Evolutionary conservation across 2,329 filamentous ascomycete genomes (phyloP), one percentile per base, ranked within the genome.

Genomic region (Trichoderma hamatum): DNA sequence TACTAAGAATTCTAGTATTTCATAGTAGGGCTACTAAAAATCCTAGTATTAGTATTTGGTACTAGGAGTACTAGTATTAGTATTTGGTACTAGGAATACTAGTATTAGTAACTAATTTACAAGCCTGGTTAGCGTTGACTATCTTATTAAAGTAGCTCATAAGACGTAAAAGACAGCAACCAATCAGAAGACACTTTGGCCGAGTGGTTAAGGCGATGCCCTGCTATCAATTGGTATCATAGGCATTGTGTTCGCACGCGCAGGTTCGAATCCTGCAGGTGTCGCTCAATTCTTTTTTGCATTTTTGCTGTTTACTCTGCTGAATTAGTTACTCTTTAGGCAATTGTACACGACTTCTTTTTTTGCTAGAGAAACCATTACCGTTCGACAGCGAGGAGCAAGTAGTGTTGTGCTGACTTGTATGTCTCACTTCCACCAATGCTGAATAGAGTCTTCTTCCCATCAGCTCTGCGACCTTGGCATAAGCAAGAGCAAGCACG

Each of bases 221-320:
- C 66, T 68, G 66, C 58, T 68, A 68, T 63, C 51, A 11, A 46
- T 13, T 49, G 36, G n/a, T 68, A 68, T 62, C 51, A 63, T 43
- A 68, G 66, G 66, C 66, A 68, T 68, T 68, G 66, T 68, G 66
- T 68, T 68, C 66, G 66, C 66, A 68, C 66, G 66, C 66, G 66
- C 66, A 68, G 66, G 66, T 68, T 68, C 66, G 66, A 68, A 68
- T 68, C 66, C 66, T 68, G 66, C 66, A 68, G 66, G 66, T 68
- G 66, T 68, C 66, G 66, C 13, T 66, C 51, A 60, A 43, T 46
- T 55, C 19, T 21, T 26, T 62, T 55, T 62, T 68, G 13, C 28
- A 3, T 6, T 30, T 30, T 30, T 28, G 4, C 1, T 19, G 10
- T 16, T 52, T 19, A 24, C 11, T 10, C 30, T 32, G n/a, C n/a